Evolutionary conservation across 108 stramenopile genomes (phyloP).

Genomic region (Cyclotella choctawhatcheeana): DNA sequence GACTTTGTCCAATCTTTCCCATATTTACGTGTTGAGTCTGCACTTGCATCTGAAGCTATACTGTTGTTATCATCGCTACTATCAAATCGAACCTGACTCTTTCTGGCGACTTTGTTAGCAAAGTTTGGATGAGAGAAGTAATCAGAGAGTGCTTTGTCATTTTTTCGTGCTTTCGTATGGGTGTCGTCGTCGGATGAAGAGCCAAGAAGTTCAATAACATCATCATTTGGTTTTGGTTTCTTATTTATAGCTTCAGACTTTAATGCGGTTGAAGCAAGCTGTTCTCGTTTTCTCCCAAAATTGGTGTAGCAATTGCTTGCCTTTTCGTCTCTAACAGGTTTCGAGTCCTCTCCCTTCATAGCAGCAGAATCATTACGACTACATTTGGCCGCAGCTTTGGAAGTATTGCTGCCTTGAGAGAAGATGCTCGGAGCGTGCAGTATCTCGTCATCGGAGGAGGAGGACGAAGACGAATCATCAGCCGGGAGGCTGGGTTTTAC

Average conservation of each 20-base stretch:
- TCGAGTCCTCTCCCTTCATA: constrained; percentile 1
- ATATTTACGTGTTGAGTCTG: neutral
- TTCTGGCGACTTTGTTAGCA: neutral
- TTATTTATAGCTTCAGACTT: neutral
- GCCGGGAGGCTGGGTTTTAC: neutral
- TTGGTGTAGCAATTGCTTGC: neutral
- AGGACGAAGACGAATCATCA: constrained; percentile 31
- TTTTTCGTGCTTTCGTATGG: neutral
- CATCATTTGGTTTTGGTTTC: neutral
- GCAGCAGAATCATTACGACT: neutral
- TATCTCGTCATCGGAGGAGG: constrained; percentile 24
- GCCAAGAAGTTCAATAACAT: constrained; percentile 1
- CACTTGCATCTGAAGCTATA: neutral
- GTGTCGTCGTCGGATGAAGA: constrained; percentile 1
- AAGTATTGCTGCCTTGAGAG: constrained; percentile 9
- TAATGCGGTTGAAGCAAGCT: neutral
- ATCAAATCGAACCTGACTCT: constrained; percentile 1
- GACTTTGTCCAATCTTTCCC: constrained; percentile 1
- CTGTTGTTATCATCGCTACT: neutral
- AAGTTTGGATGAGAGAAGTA: neutral
- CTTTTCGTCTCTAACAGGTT: neutral
- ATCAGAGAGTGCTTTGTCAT: neutral
- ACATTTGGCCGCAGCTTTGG: neutral
- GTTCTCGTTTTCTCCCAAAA: constrained; percentile 7
- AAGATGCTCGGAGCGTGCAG: neutral